Evolutionary conservation across 2,329 filamentous ascomycete species (phyloP), one percentile per base, ranked within the genome.

Genomic region (Ophiosphaerella narmari): DNA sequence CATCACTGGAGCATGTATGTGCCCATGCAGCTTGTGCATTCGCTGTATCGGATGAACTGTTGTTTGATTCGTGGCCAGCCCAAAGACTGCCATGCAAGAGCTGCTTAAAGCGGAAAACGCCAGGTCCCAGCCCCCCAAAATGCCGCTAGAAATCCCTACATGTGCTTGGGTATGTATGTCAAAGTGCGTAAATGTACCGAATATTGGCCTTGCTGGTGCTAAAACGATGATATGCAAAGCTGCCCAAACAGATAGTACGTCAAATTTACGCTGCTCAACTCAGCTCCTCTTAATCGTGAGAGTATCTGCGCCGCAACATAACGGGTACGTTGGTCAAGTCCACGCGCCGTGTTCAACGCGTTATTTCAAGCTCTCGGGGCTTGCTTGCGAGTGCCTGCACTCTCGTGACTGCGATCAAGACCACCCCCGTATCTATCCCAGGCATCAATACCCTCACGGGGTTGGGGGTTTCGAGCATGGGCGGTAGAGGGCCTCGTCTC

Each of bases 401-500:
- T 73, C 46, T 72, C 69, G 53, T 74, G 74, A 23, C 67, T 66
- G 48, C 69, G 71, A 7, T 59, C 59, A 33, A 71, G 55, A 8
- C 73, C 73, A 39, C 74, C 72, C 43, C 66, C 65, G 54, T 71
- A 75, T 3, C 73, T 70, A 42, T 66, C 72, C 46, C 55, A 60
- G 37, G 38, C 43, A 5, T 54, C 33, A 38, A 48, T 38, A 8
- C 45, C 47, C 18, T 54, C 43, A 34, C 46, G 23, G 45, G 41
- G 45, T 43, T 55, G 51, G 36, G 48, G 37, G 3, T 46, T 52
- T 29, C 50, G 45, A 11, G 52, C 36, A 18, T 52, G 34, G 29
- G 38, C 16, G 2, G 38, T 46, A n/a, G 50, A 46, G 37, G 55
- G 40, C 8, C 43, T 50, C n/a, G 12, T 43, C 43, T 55, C 43